Evolutionary conservation across 768 basidiomycete species (phyloP).

Genomic region (Sporobolomyces pararoseus): DNA sequence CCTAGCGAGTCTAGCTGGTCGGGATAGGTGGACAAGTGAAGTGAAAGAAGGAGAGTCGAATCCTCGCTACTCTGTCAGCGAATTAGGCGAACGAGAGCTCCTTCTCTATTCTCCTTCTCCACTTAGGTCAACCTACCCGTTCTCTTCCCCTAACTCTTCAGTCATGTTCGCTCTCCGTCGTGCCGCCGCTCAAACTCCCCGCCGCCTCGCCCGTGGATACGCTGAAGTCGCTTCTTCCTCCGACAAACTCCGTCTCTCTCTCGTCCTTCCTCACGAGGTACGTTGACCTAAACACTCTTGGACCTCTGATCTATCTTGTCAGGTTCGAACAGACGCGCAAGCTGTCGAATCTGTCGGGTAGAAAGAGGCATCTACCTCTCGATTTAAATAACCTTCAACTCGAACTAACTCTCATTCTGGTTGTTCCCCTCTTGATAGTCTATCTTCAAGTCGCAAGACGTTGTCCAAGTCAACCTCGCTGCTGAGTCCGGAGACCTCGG

Average conservation of each 20-base stretch:
- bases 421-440: constrained; percentile 52
- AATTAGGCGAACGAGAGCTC: no score
- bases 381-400: neutral
- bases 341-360: neutral
- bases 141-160: neutral
- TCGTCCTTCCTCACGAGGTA: constrained; percentile 94
- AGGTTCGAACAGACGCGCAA: no score
- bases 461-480: constrained; percentile 90
- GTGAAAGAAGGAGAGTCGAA: neutral
- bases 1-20: neutral
- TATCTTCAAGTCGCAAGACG: constrained; percentile 83
- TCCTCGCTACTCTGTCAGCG: neutral
- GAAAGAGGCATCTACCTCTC: neutral
- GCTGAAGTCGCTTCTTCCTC: constrained; percentile 65
- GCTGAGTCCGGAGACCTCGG: constrained; percentile 98
- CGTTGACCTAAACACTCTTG: no score
- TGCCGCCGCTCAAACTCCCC: constrained; percentile 35
- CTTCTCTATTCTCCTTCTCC: neutral
- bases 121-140: neutral
- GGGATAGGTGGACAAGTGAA: neutral
- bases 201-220: constrained; percentile 71
- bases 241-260: constrained; percentile 85
- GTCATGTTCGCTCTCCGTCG: constrained; percentile 22
- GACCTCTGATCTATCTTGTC: no score
- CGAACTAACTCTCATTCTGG: neutral